A percentile compares a stretch with the other conserved stretches of the same genome.
Conservation (phyloP, 306 rosid species). For the Begonia masoniana region DNA sequence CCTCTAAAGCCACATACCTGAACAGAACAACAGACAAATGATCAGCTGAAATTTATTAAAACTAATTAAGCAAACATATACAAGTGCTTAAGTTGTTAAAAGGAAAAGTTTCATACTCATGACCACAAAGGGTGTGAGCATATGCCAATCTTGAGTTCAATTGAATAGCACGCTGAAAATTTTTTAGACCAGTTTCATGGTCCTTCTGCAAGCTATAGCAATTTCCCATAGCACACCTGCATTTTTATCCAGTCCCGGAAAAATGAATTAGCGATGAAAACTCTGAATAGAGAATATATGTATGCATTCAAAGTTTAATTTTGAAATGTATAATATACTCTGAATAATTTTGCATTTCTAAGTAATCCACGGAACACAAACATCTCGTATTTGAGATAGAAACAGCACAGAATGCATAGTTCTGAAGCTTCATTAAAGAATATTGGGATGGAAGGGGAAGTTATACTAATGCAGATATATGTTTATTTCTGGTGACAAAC, state of each 20-base stretch:
- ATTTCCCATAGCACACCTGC: slow-evolving; percentile 64
- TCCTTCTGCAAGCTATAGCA: slow-evolving; percentile 58
- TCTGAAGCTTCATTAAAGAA: no score
- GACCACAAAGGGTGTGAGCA: slow-evolving; percentile 99
- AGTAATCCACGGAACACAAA: no score
- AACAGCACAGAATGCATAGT: no score
- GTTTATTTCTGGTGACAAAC: no score
- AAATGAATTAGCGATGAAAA: no score
- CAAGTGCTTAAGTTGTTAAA: slow-evolving; percentile 3
- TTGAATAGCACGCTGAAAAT: slow-evolving; percentile 94
- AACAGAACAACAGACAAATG: slow-evolving; percentile 10
- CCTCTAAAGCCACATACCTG: slow-evolving; percentile 89
- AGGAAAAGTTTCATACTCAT: slow-evolving; percentile 51
- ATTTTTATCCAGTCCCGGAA: slow-evolving; percentile 1
- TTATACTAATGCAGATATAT: no score
- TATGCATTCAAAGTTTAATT: no score
- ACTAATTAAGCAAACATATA: neutral
- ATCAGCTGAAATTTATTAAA: slow-evolving; percentile 12
- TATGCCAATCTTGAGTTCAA: slow-evolving; percentile 86
- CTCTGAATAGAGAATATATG: no score
- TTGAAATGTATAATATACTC: no score
- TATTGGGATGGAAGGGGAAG: no score
- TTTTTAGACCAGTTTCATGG: slow-evolving; percentile 56
- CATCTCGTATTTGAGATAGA: no score
- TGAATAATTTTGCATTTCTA: no score